phyloP scores from a whole-genome alignment of 495 filamentous ascomycete species.

The Evansstolkia leycettana region DNA sequence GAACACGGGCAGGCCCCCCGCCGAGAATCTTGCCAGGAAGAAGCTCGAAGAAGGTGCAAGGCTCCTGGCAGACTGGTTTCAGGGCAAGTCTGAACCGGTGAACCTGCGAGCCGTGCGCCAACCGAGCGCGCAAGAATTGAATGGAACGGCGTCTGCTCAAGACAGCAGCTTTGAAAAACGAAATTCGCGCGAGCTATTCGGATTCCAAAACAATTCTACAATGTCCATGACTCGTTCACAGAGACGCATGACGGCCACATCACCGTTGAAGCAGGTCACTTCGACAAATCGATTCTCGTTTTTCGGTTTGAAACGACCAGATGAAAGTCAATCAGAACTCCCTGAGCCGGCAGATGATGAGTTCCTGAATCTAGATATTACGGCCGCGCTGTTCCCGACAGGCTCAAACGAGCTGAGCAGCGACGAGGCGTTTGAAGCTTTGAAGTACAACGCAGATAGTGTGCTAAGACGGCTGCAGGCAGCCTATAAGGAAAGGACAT shows the following conservation, averaged over 20 bases:
- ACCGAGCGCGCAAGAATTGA: conserved; percentile 6
- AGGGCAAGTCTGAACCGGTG: conserved; percentile 37
- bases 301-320: conserved; percentile 24
- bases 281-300: conserved; percentile 24
- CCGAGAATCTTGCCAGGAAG: conserved; percentile 26
- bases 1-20: conserved; percentile 9
- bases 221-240: conserved; percentile 16
- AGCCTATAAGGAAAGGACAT: conserved; percentile 54
- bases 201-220: conserved; percentile 8
- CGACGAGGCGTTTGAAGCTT: conserved; percentile 55
- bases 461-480: conserved; percentile 52
- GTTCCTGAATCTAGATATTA: conserved; percentile 51
- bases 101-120: conserved; percentile 23
- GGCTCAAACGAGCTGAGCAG: conserved; percentile 40
- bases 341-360: conserved; percentile 43
- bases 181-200: conserved; percentile 3
- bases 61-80: conserved; percentile 38
- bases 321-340: conserved; percentile 12
- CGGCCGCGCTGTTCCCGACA: conserved; percentile 49
- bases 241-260: conserved; percentile 21
- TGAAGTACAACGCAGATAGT: conserved; percentile 55
- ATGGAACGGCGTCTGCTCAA: conserved; percentile 7
- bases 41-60: conserved; percentile 29
- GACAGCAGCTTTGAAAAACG: conserved; percentile 8
- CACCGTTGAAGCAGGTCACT: conserved; percentile 21